Evolutionary conservation across 257 asterid genomes (phyloP), one percentile per base, ranked within the genome.

Genomic region (Voacanga thouarsii): DNA sequence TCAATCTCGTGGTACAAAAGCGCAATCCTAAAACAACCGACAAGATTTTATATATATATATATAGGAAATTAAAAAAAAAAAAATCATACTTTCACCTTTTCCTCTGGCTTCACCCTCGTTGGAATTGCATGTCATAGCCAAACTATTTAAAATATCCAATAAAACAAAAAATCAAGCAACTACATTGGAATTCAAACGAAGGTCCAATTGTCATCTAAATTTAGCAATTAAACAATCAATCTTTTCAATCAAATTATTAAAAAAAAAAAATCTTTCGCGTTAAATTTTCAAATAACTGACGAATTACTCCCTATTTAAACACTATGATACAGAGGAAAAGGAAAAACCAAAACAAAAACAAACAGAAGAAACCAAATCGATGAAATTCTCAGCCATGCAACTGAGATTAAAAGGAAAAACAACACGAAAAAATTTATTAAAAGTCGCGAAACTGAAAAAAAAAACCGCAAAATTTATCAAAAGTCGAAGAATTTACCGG

Each of bases 311-410:
- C 4, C 3, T 39, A 53, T 51, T 19, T 19, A 73, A 23, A 37
- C 37, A 37, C 16, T 30, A 37, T 49, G 8, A 1, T 23, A 21
- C 47, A 26, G 5, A 72, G 2, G 33, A 26, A 28, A 7, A 51
- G 10, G 24, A 15, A 23, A 71, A 12, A 41, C 3, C 3, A 6
- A 10, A 71, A 28, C 0, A 26, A 71, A n/a, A 28, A 7, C 18
- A 3, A 49, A 28, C 4, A 53, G 26, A 33, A 50, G 14, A 18
- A 49, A 33, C 37, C 12, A 51, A 30, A 72, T 18, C 64, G 18
- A 12, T 37, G 76, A 72, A 72, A 72, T 51, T 50, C 44, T 2
- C 41, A 33, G 45, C 47, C 61, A 72, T 72, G 76, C 76, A 72
- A 72, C 76, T 14, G 45, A 7, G 16, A 72, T 39, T 15, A 14